A percentile compares a stretch with the other conserved stretches of the same genome.
phyloP scores from a whole-genome alignment of 1,284 basidiomycete species.

The Malassezia obtusa region DNA sequence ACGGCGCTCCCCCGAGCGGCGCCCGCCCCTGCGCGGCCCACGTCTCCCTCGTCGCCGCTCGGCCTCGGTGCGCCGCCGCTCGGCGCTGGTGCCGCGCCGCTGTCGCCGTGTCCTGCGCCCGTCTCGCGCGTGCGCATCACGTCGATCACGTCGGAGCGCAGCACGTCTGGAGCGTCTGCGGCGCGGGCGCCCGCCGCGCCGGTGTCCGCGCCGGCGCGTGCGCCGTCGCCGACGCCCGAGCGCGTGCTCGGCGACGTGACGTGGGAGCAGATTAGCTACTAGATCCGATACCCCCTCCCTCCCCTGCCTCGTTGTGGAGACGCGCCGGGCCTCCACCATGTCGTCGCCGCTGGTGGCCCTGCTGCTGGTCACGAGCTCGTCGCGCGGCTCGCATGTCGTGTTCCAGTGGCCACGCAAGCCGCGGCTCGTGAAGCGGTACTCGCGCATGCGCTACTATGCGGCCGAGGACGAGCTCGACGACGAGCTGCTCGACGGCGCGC shows the following conservation, averaged over 20 bases:
- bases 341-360: constrained; percentile 33
- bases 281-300: neutral
- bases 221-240: neutral
- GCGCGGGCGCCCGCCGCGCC: neutral
- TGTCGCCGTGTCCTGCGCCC: neutral
- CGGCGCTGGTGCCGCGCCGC: neutral
- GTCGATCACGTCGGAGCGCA: neutral
- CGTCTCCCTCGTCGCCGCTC: neutral
- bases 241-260: neutral
- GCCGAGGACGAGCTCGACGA: neutral
- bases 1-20: too few relatives aligned
- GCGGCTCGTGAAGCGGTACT: constrained; percentile 28
- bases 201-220: neutral
- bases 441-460: constrained; percentile 37
- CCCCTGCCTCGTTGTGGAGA: neutral
- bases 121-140: neutral
- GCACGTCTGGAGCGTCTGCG: neutral
- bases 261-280: neutral
- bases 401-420: constrained; percentile 44
- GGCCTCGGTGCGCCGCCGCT: neutral
- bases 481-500: constrained; percentile 11
- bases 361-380: constrained; percentile 37
- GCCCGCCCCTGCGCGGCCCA: neutral
- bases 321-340: neutral
- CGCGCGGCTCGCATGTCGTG: constrained; percentile 34